A percentile compares a stretch with the other conserved stretches of the same genome.
Evolutionary conservation across 129 eudicot genomes (phyloP).

Genomic region (Lonicera japonica): DNA sequence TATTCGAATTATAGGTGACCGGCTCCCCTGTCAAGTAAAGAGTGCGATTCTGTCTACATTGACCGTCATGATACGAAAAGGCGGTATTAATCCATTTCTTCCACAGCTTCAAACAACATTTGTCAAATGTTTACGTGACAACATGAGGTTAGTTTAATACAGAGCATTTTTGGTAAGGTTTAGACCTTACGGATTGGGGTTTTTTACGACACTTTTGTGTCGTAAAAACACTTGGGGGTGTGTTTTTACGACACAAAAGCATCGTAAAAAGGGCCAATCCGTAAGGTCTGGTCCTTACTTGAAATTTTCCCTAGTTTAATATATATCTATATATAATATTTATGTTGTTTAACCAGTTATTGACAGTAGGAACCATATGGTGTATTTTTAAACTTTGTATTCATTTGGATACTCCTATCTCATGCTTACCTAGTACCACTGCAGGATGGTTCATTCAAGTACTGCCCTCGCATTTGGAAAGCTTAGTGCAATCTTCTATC

Average conservation of each 20-base stretch:
- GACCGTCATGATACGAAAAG: conserved; percentile 82
- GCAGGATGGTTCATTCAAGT: conserved; percentile 84
- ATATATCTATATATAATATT: background rate
- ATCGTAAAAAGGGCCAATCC: no score
- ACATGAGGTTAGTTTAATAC: conserved; percentile 58
- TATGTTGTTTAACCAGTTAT: no score
- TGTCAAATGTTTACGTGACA: conserved; percentile 84
- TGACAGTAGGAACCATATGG: no score
- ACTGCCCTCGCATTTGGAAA: conserved; percentile 96
- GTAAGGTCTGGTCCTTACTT: no score
- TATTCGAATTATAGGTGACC: conserved; percentile 93
- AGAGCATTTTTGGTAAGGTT: no score
- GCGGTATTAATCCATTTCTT: conserved; percentile 95
- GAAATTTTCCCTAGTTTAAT: no score
- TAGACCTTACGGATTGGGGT: no score
- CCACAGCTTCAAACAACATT: conserved; percentile 99
- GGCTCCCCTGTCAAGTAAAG: conserved; percentile 98
- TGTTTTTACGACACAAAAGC: no score
- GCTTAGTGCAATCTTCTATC: conserved; percentile 92
- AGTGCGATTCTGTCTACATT: conserved; percentile 95
- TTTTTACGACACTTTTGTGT: no score
- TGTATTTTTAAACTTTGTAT: background rate
- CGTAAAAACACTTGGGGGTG: no score
- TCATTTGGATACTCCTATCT: background rate
- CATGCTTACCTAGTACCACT: background rate